Percentiles rank a stretch among this genome's conserved stretches.
Evolutionary conservation across 2,329 filamentous ascomycete species (phyloP).

Genomic region (Alternaria sp.): DNA sequence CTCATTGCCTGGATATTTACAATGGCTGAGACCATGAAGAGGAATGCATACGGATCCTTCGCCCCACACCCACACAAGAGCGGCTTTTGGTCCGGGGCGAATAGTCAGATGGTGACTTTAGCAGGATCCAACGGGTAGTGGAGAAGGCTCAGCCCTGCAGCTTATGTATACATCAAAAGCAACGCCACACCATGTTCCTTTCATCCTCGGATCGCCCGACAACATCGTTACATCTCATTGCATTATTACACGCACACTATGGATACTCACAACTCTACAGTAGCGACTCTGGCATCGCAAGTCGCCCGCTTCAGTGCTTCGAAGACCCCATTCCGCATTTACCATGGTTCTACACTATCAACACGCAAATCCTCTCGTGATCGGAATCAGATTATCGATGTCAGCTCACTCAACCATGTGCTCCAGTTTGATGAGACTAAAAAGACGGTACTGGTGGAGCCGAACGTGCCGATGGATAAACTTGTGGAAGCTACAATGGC

Average conservation of each 20-base stretch:
- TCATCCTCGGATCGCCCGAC: neutral
- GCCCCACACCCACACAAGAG: slow-evolving; percentile 1
- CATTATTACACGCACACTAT: slow-evolving; percentile 15
- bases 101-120: slow-evolving; percentile 7
- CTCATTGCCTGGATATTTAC: neutral
- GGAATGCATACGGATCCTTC: neutral
- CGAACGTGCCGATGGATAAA: slow-evolving; percentile 72
- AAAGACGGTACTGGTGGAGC: slow-evolving; percentile 64
- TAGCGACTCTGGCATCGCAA: slow-evolving; percentile 33
- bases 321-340: slow-evolving; percentile 60
- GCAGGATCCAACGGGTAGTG: slow-evolving; percentile 24
- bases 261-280: slow-evolving; percentile 36
- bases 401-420: slow-evolving; percentile 56
- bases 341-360: slow-evolving; percentile 63
- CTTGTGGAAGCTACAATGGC: slow-evolving; percentile 64
- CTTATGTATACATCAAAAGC: slow-evolving; percentile 22
- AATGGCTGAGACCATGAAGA: neutral
- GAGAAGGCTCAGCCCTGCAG: slow-evolving; percentile 33
- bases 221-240: neutral
- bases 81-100: slow-evolving; percentile 1
- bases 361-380: slow-evolving; percentile 54
- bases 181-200: slow-evolving; percentile 7
- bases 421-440: slow-evolving; percentile 50
- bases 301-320: slow-evolving; percentile 54
- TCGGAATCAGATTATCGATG: slow-evolving; percentile 54